Conservation (phyloP, 495 filamentous ascomycete genomes). For the Aspergillus incahuasiensis region DNA sequence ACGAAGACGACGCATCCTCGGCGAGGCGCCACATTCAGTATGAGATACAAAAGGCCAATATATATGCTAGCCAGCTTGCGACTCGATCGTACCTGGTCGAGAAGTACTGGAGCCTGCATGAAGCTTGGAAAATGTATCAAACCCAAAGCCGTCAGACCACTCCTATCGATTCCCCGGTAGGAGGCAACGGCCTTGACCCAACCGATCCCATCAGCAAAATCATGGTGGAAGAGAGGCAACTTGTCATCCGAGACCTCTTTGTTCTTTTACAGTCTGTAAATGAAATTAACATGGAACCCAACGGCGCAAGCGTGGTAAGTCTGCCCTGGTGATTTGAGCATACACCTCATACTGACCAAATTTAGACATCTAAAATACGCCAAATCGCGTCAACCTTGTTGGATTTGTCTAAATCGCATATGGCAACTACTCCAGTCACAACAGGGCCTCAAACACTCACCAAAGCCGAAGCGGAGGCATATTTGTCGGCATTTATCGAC, state of each 20-base stretch:
- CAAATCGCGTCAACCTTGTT: constrained; percentile 73
- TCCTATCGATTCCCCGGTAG: constrained; percentile 10
- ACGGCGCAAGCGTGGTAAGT: constrained; percentile 64
- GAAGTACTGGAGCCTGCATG: constrained; percentile 66
- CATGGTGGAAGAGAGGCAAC: constrained; percentile 65
- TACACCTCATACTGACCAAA: background rate
- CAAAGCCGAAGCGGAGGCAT: constrained; percentile 52
- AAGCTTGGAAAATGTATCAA: constrained; percentile 42
- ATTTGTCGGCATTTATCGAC: constrained; percentile 62
- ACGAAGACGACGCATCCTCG: constrained; percentile 25
- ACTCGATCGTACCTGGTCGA: constrained; percentile 79
- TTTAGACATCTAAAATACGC: constrained; percentile 62
- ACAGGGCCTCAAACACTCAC: constrained; percentile 33
- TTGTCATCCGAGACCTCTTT: constrained; percentile 70
- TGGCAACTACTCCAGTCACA: constrained; percentile 24
- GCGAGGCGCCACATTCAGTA: constrained; percentile 55
- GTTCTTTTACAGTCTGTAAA: constrained; percentile 64
- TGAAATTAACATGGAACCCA: constrained; percentile 78
- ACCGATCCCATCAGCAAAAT: constrained; percentile 43
- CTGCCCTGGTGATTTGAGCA: background rate
- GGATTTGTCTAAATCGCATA: constrained; percentile 52
- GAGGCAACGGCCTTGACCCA: constrained; percentile 18
- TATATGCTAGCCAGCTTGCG: constrained; percentile 68
- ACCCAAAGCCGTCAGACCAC: constrained; percentile 22
- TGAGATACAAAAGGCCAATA: constrained; percentile 82